phyloP scores from a whole-genome alignment of 2,329 filamentous ascomycete genomes.

The Talaromyces atroroseus region DNA sequence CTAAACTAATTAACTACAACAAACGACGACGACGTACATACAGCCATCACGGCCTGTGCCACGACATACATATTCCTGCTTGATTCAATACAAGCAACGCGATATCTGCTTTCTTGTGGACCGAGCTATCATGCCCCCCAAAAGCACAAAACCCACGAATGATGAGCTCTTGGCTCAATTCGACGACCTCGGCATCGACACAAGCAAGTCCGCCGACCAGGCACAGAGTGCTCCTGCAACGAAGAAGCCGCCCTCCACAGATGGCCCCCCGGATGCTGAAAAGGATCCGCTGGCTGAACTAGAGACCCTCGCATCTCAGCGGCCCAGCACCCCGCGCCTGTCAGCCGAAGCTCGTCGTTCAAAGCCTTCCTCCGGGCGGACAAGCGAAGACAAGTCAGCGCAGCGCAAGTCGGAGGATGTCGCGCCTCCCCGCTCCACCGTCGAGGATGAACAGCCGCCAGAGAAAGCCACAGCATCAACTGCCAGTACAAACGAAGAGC shows the following conservation, averaged over 20 bases:
- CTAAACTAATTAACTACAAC: too few relatives aligned
- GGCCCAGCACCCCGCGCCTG: slow-evolving; percentile 67
- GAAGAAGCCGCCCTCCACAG: slow-evolving; percentile 23
- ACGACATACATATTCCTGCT: neutral
- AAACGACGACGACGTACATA: neutral
- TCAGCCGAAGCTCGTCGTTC: slow-evolving; percentile 50
- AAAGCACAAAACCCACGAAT: slow-evolving; percentile 37
- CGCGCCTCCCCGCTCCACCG: slow-evolving; percentile 1
- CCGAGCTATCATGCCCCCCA: slow-evolving; percentile 27
- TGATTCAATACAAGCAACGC: neutral
- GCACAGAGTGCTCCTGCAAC: slow-evolving; percentile 12
- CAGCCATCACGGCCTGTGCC: neutral
- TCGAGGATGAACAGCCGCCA: slow-evolving; percentile 29
- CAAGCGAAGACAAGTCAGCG: slow-evolving; percentile 59
- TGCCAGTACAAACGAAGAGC: slow-evolving; percentile 39
- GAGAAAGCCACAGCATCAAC: slow-evolving; percentile 24
- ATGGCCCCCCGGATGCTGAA: slow-evolving; percentile 36
- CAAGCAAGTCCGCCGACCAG: neutral
- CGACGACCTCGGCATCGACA: slow-evolving; percentile 41
- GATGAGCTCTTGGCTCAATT: slow-evolving; percentile 49
- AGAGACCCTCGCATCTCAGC: slow-evolving; percentile 68
- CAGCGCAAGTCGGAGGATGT: slow-evolving; percentile 67
- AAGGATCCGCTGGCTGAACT: slow-evolving; percentile 84
- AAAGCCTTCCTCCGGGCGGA: slow-evolving; percentile 49
- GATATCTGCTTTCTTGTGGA: neutral